A percentile compares a stretch with the other conserved stretches of the same genome.
Conservation (phyloP, 306 rosid genomes). For the Casuarina equisetifolia region DNA sequence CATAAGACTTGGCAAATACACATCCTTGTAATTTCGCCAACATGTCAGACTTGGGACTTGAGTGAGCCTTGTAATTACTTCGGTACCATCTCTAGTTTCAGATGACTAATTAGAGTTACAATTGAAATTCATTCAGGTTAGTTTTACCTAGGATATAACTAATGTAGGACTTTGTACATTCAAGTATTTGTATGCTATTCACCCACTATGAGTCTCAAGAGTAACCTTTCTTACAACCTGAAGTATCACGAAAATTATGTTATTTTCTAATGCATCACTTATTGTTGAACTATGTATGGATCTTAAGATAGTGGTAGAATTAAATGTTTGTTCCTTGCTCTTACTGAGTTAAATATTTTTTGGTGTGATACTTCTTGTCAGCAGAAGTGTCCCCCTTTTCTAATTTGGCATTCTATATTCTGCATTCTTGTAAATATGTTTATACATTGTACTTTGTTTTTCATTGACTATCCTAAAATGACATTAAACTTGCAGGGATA, state of each 20-base stretch:
- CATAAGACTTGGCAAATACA: too few species aligned
- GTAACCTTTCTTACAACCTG: too few species aligned
- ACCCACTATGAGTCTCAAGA: too few species aligned
- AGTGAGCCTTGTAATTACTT: too few species aligned
- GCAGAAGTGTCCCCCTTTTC: background rate
- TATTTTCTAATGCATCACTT: background rate
- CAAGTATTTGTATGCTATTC: too few species aligned
- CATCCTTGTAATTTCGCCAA: too few species aligned
- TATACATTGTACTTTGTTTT: slow-evolving; percentile 6
- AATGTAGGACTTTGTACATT: too few species aligned
- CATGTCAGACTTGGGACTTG: too few species aligned
- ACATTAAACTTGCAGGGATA: slow-evolving; percentile 67
- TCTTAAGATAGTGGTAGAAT: background rate
- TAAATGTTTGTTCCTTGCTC: background rate
- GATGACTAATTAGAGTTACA: too few species aligned
- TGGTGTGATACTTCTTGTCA: background rate
- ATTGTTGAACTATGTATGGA: background rate
- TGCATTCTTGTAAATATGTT: slow-evolving; percentile 22
- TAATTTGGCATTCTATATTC: slow-evolving; percentile 10
- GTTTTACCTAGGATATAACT: too few species aligned
- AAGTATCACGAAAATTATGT: background rate
- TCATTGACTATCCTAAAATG: slow-evolving; percentile 25
- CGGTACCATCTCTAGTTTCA: too few species aligned
- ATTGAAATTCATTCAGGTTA: too few species aligned
- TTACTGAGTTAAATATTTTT: background rate